Evolutionary conservation across 1,284 basidiomycete species (phyloP).

Genomic region (Volvariella surrecta): DNA sequence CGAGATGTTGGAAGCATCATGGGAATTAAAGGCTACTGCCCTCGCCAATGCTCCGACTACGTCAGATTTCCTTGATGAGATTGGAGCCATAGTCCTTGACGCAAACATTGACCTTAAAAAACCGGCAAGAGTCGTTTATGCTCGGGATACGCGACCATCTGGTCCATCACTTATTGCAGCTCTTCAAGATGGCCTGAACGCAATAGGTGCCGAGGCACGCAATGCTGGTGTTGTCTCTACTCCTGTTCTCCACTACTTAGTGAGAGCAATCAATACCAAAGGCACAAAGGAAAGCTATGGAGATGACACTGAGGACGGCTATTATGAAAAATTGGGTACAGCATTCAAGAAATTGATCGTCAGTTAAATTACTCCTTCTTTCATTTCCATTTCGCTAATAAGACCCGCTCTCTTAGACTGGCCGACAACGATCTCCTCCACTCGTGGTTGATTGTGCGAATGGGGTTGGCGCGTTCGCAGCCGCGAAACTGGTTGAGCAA

Average conservation of each 20-base stretch:
- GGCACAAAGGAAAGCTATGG: conserved; percentile 74
- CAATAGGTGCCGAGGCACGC: conserved; percentile 56
- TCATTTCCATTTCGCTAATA: neutral
- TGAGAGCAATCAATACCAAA: conserved; percentile 84
- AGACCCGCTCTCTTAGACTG: conserved; percentile 43
- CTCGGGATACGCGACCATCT: conserved; percentile 89
- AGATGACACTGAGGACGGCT: conserved; percentile 79
- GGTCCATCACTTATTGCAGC: conserved; percentile 78
- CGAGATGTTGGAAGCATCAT: conserved; percentile 97
- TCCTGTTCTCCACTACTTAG: conserved; percentile 94
- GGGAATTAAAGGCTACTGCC: conserved; percentile 86
- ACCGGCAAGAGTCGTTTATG: conserved; percentile 83
- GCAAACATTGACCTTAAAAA: conserved; percentile 75
- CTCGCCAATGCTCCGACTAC: conserved; percentile 84
- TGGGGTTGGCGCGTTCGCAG: conserved; percentile 83
- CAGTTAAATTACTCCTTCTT: conserved; percentile 22
- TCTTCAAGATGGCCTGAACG: conserved; percentile 77
- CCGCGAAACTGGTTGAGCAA: conserved; percentile 46
- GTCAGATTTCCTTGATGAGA: conserved; percentile 60
- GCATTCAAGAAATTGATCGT: conserved; percentile 89
- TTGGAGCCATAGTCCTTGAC: conserved; percentile 58
- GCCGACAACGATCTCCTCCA: conserved; percentile 49
- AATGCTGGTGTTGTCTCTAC: conserved; percentile 87
- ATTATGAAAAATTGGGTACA: conserved; percentile 77
- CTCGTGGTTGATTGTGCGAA: conserved; percentile 95